These are phyloP conservation scores for Microsporum canis DNA, from an alignment of 2,329 filamentous ascomycete species.

Conservation along the genomic window DNA sequence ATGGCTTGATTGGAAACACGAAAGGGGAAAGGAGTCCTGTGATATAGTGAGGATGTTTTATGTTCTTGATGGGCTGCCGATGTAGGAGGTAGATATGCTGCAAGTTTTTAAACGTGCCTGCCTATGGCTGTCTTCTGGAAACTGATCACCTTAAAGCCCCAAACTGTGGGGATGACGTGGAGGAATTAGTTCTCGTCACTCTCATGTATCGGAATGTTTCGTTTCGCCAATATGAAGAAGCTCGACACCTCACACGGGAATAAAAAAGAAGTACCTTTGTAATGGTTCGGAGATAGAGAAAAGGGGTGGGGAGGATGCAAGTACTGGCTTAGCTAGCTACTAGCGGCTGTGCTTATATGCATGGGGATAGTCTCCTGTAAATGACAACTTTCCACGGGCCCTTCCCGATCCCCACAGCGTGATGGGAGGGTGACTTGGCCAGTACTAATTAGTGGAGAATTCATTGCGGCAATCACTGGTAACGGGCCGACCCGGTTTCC, in stretches of 20 bases:
- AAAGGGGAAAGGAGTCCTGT: neutral
- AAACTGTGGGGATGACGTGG: slow-evolving; percentile 9
- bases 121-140: slow-evolving; percentile 1
- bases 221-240: neutral
- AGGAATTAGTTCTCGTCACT: slow-evolving; percentile 11
- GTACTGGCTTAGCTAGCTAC: neutral
- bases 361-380: neutral
- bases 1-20: slow-evolving; percentile 4
- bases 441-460: slow-evolving; percentile 4
- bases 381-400: neutral
- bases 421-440: neutral
- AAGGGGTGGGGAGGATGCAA: neutral
- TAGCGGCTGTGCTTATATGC: neutral
- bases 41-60: slow-evolving; percentile 1
- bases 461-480: neutral
- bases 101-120: neutral
- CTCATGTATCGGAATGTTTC: slow-evolving; percentile 10
- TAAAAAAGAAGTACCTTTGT: neutral
- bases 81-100: neutral
- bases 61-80: neutral
- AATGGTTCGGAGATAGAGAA: neutral
- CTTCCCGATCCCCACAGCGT: neutral
- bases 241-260: slow-evolving; percentile 2
- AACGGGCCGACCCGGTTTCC: slow-evolving; percentile 6
- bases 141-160: neutral